Base-by-base conservation (phyloP, 805 yeast species). In the Candida chauliodis region DNA sequence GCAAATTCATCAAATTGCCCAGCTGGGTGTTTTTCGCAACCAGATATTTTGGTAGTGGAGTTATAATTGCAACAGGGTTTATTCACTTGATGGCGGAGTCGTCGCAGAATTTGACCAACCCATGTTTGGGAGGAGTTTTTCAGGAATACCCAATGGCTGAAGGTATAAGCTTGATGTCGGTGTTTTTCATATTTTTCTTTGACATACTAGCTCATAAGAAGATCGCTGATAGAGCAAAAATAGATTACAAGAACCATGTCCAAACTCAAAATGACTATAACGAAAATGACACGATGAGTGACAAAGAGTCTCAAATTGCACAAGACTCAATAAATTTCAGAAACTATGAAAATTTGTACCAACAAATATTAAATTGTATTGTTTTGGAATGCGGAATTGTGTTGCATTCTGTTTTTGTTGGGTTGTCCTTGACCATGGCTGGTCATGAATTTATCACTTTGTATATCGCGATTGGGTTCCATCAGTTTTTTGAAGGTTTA, bases 401-500 rank as follows among this genome's bases (percentile, higher is more conserved):
- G 23, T 81, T 85, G 66, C 95, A 85, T 60, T 85, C 95, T 1
- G 74, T 86, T 2, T 83, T 86, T 52, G 74, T 86, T 39, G 95
- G 95, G 14, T 63, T 86, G 33, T 73, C 90, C 0, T 64, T 85
- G 29, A 83, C 90, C 1, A 80, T 83, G 11, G 69, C 91, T 3
- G 91, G 88, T 36, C 79, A 75, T 3, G 89, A 81, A 52, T 84
- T 84, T 54, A 71, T 66, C 37, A 73, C 84, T 5, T 63, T 85
- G 36, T 84, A 80, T 58, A 71, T 81, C 45, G 95, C 81, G 13
- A 47, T 63, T 34, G 72, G 78, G 4, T 78, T 76, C 69, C 87
- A 85, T 56, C 95, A 85, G 57, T 66, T 79, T 63, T 84, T 85
- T 52, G 95, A 85, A 60, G 95, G 95, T 34, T 66, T 85, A 31